phyloP scores from a whole-genome alignment of 768 basidiomycete genomes.

The Lactarius sanguifluus region DNA sequence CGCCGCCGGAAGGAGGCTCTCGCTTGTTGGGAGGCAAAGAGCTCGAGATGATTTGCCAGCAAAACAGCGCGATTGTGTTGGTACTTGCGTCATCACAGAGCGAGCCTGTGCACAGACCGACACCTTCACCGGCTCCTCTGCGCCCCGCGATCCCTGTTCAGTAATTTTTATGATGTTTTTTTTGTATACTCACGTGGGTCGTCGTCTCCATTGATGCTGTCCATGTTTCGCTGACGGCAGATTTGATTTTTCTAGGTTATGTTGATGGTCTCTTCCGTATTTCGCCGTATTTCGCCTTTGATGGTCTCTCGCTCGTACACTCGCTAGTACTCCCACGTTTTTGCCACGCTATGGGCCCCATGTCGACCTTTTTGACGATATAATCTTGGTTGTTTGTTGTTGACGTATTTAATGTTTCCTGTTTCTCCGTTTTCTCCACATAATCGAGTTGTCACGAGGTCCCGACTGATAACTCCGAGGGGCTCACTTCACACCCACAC shows the following conservation, averaged over 20 bases:
- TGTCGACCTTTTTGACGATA: conserved; percentile 9
- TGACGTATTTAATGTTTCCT: conserved; percentile 17
- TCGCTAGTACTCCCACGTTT: conserved; percentile 6
- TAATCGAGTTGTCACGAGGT: conserved; percentile 3
- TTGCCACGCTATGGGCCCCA: conserved; percentile 9
- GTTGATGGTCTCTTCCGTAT: conserved; percentile 9
- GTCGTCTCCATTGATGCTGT: background rate
- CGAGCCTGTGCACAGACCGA: conserved; percentile 40
- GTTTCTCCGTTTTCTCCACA: background rate
- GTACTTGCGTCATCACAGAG: conserved; percentile 67
- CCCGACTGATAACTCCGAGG: conserved; percentile 3
- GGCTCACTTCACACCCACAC: background rate
- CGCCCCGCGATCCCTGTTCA: conserved; percentile 21
- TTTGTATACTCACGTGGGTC: conserved; percentile 21
- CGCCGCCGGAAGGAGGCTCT: conserved; percentile 42
- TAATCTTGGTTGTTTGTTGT: conserved; percentile 13
- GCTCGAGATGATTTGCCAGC: conserved; percentile 78
- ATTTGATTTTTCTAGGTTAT: background rate
- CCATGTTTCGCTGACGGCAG: background rate
- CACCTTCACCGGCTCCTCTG: conserved; percentile 14
- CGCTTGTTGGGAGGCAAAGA: conserved; percentile 79
- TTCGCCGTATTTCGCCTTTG: conserved; percentile 12
- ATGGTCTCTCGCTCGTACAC: conserved; percentile 1
- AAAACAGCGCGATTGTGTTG: conserved; percentile 83
- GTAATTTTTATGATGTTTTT: conserved; percentile 7